Evolutionary conservation across 305 asterid genomes (phyloP).

Genomic region (Striga hermonthica): DNA sequence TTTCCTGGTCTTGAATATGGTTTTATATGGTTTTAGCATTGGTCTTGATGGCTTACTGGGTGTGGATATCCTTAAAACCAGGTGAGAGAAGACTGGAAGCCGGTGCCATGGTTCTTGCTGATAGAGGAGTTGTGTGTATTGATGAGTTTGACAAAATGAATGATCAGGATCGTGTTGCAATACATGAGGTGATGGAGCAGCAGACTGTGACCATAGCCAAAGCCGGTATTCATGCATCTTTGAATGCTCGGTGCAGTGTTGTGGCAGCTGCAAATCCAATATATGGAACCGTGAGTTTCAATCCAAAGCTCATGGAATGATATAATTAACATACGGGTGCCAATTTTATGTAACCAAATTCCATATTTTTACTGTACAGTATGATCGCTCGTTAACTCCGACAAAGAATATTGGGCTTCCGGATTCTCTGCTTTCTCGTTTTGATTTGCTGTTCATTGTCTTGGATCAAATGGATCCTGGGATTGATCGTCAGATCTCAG

Average conservation of each 20-base stretch:
- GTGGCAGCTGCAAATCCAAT: slow-evolving; percentile 99
- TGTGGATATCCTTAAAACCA: slow-evolving; percentile 30
- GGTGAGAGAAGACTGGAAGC: slow-evolving; percentile 97
- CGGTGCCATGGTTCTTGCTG: slow-evolving; percentile 99
- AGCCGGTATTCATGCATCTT: slow-evolving; percentile 97
- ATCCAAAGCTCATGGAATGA: slow-evolving; percentile 14
- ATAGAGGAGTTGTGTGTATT: slow-evolving; percentile 92
- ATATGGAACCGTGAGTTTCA: slow-evolving; percentile 85
- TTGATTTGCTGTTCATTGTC: slow-evolving; percentile 89
- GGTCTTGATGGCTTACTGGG: slow-evolving; percentile 19
- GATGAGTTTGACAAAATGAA: slow-evolving; percentile 98
- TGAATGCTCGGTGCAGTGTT: slow-evolving; percentile 96
- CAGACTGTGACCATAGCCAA: slow-evolving; percentile 98
- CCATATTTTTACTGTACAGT: slow-evolving; percentile 44
- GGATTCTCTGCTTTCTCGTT: slow-evolving; percentile 97
- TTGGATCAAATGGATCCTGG: slow-evolving; percentile 99
- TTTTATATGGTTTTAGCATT: neutral
- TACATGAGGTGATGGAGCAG: slow-evolving; percentile 99
- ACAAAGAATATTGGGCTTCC: slow-evolving; percentile 98
- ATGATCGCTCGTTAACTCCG: slow-evolving; percentile 95
- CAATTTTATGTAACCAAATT: slow-evolving; percentile 16
- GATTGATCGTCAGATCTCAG: slow-evolving; percentile 85
- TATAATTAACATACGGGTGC: neutral
- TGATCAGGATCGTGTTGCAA: slow-evolving; percentile 97
- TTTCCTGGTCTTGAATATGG: slow-evolving; percentile 13